phyloP scores from a whole-genome alignment of 2,329 filamentous ascomycete genomes.

The Dothidotthia symphoricarpi region DNA sequence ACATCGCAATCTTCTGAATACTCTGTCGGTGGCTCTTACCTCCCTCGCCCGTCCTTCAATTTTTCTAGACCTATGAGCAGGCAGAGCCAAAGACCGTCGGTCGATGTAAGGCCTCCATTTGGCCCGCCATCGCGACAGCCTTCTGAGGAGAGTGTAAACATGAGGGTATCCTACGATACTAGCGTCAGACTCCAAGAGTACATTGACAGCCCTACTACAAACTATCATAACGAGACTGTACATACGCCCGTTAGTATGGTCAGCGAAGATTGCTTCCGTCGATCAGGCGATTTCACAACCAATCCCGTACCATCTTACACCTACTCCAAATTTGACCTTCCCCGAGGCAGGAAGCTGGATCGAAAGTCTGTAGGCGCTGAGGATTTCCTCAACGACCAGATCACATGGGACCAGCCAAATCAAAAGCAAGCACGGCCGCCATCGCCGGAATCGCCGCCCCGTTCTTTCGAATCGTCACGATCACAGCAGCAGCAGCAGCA shows the following conservation, averaged over 20 bases:
- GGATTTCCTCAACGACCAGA: conserved; percentile 49
- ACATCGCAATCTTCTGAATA: conserved; percentile 82
- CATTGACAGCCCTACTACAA: conserved; percentile 53
- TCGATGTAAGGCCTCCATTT: conserved; percentile 39
- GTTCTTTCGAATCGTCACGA: conserved; percentile 33
- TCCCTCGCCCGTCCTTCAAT: conserved; percentile 79
- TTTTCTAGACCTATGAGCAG: conserved; percentile 89
- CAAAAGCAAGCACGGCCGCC: conserved; percentile 32
- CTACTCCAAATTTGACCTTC: conserved; percentile 80
- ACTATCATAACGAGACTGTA: conserved; percentile 62
- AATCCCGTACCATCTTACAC: conserved; percentile 70
- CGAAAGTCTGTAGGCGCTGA: conserved; percentile 49
- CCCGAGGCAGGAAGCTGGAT: conserved; percentile 76
- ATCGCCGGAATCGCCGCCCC: conserved; percentile 42
- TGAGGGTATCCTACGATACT: conserved; percentile 42
- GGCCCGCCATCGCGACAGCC: conserved; percentile 38
- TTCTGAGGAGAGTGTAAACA: conserved; percentile 38
- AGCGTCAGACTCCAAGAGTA: conserved; percentile 43
- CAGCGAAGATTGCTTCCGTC: conserved; percentile 62
- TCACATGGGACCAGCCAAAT: conserved; percentile 60
- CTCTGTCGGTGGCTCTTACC: conserved; percentile 58
- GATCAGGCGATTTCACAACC: conserved; percentile 51
- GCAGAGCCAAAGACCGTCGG: conserved; percentile 56
- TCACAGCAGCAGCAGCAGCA: conserved; percentile 15
- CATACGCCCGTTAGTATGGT: conserved; percentile 72